Evolutionary conservation across 331 rosid genomes (phyloP).

Genomic region (Phaseolus coccineus): DNA sequence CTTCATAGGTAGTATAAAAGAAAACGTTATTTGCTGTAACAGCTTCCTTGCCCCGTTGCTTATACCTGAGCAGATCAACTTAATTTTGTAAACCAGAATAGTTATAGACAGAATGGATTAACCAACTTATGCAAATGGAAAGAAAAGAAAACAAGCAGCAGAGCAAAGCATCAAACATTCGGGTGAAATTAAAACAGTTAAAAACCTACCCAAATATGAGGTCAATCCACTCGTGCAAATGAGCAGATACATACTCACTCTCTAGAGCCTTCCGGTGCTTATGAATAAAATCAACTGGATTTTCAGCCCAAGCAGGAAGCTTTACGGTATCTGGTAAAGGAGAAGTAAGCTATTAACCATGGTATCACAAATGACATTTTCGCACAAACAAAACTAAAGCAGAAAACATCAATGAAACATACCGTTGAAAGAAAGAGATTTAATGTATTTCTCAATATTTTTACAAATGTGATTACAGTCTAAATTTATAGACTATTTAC

Average conservation of each 20-base stretch:
- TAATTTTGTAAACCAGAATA: constrained; percentile 32
- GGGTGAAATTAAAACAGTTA: constrained; percentile 33
- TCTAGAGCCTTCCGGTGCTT: constrained; percentile 95
- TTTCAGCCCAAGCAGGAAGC: constrained; percentile 93
- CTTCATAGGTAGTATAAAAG: constrained; percentile 94
- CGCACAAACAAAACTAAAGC: background rate
- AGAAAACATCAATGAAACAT: constrained; percentile 28
- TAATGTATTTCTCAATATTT: no score
- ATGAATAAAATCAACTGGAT: constrained; percentile 81
- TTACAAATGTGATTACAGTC: no score
- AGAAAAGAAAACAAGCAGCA: constrained; percentile 30
- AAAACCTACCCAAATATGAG: constrained; percentile 84
- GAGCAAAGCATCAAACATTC: background rate
- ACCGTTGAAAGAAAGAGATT: no score
- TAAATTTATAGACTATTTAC: no score
- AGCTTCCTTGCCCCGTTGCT: constrained; percentile 94
- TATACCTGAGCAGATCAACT: constrained; percentile 70
- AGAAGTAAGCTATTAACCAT: constrained; percentile 43
- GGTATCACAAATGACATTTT: constrained; percentile 20
- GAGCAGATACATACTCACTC: constrained; percentile 89
- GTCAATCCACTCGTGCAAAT: constrained; percentile 96
- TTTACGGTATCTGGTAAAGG: constrained; percentile 68
- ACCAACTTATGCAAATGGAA: constrained; percentile 36
- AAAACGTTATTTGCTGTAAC: constrained; percentile 86
- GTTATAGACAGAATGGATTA: constrained; percentile 26